phyloP scores from a whole-genome alignment of 495 filamentous ascomycete species.

The Aspergillus nidulans region DNA sequence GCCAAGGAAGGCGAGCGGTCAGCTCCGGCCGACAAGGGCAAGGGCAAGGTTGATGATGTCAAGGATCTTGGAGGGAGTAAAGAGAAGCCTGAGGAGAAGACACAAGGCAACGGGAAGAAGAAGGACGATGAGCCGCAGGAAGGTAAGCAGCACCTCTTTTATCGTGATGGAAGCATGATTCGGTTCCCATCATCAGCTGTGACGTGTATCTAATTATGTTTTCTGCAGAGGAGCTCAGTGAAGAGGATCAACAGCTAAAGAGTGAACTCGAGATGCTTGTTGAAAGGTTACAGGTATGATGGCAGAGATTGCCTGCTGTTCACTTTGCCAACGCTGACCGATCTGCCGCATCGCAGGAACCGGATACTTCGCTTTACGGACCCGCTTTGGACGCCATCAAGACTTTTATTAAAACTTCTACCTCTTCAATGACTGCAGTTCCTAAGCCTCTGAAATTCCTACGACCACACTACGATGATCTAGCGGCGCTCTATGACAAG shows the following conservation, averaged over 20 bases:
- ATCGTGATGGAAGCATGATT: neutral
- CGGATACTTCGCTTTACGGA: slow-evolving; percentile 82
- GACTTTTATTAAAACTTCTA: slow-evolving; percentile 96
- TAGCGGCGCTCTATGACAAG: slow-evolving; percentile 79
- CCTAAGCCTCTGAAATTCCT: slow-evolving; percentile 98
- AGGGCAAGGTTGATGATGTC: slow-evolving; percentile 75
- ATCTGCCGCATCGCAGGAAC: slow-evolving; percentile 55
- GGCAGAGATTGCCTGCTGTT: neutral
- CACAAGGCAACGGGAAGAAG: slow-evolving; percentile 67
- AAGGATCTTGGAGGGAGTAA: slow-evolving; percentile 58
- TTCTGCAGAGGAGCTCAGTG: slow-evolving; percentile 77
- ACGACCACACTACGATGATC: slow-evolving; percentile 84
- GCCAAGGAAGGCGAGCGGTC: slow-evolving; percentile 86
- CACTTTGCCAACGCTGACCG: slow-evolving; percentile 23
- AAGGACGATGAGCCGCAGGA: slow-evolving; percentile 61
- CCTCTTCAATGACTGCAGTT: slow-evolving; percentile 97
- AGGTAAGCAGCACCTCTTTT: slow-evolving; percentile 36
- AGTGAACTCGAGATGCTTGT: slow-evolving; percentile 98
- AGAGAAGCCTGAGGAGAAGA: slow-evolving; percentile 62
- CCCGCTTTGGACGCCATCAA: slow-evolving; percentile 93
- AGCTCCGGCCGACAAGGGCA: slow-evolving; percentile 86
- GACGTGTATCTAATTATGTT: neutral
- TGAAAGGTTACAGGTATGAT: slow-evolving; percentile 79
- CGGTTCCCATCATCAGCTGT: neutral
- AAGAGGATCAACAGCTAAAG: slow-evolving; percentile 97